These are phyloP conservation scores for Flaveria brownii DNA, from an alignment of 129 eudicot genomes.

Conservation along the genomic window DNA sequence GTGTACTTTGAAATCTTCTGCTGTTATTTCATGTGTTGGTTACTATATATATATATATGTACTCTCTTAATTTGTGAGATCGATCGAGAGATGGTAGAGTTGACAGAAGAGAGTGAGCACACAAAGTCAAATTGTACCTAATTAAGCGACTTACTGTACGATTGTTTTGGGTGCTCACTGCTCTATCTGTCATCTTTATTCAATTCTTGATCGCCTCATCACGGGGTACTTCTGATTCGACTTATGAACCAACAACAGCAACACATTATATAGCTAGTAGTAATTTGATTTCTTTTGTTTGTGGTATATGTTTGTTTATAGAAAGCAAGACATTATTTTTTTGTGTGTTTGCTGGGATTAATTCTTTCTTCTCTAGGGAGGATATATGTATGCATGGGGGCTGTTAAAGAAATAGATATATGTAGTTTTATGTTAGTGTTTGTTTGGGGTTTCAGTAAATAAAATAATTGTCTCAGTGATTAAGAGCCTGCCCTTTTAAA, in stretches of 20 bases:
- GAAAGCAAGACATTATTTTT: conserved; percentile 19
- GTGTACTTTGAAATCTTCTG: no score
- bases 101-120: conserved; percentile 67
- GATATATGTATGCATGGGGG: conserved; percentile 1
- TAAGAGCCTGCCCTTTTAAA: no score
- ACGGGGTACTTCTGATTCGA: no score
- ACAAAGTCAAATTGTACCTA: conserved; percentile 40
- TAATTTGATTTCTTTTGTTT: no score
- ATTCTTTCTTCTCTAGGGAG: neutral
- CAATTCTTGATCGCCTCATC: no score
- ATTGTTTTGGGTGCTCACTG: conserved; percentile 55
- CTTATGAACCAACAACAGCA: no score
- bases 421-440: no score
- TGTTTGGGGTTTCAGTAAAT: conserved; percentile 11
- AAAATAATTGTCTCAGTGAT: neutral
- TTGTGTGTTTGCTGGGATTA: conserved; percentile 6
- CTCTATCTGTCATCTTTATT: conserved; percentile 50
- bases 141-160: conserved; percentile 7
- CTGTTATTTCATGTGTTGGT: no score
- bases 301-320: neutral
- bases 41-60: no score
- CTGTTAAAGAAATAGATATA: conserved; percentile 23
- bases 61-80: neutral
- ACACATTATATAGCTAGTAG: no score
- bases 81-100: conserved; percentile 20